Evolutionary conservation across 352 stramenopile genomes (phyloP).

Genomic region (Phytophthora macrochlamydospora): DNA sequence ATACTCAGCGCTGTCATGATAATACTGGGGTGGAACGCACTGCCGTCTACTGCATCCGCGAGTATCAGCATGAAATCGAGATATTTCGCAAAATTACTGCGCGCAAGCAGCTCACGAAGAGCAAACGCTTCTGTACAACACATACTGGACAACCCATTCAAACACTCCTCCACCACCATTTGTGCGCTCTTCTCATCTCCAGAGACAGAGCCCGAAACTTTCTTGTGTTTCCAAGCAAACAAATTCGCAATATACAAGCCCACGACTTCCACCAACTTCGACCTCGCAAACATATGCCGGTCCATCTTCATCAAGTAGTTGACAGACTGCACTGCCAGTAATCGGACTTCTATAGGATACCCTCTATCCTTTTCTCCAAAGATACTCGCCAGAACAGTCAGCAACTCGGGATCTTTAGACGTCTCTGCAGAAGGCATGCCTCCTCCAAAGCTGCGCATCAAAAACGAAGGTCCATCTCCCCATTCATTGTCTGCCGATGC

Average conservation of each 20-base stretch:
- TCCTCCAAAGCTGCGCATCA: slow-evolving; percentile 61
- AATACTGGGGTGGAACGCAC: slow-evolving; percentile 65
- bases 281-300: slow-evolving; percentile 54
- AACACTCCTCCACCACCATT: slow-evolving; percentile 83
- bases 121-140: slow-evolving; percentile 62
- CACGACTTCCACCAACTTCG: slow-evolving; percentile 52
- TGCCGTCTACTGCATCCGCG: slow-evolving; percentile 29
- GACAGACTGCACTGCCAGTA: slow-evolving; percentile 79
- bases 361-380: slow-evolving; percentile 43
- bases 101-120: slow-evolving; percentile 55
- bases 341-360: slow-evolving; percentile 53
- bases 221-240: slow-evolving; percentile 39
- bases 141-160: slow-evolving; percentile 73
- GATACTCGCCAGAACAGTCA: slow-evolving; percentile 56
- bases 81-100: slow-evolving; percentile 48
- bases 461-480: slow-evolving; percentile 57
- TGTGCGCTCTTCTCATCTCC: slow-evolving; percentile 36
- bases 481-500: slow-evolving; percentile 78
- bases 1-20: slow-evolving; percentile 66
- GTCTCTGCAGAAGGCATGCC: slow-evolving; percentile 25
- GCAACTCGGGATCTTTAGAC: slow-evolving; percentile 64
- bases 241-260: slow-evolving; percentile 60
- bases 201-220: neutral
- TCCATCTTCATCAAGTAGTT: slow-evolving; percentile 90
- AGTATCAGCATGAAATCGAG: slow-evolving; percentile 59